phyloP scores from a whole-genome alignment of 176 grass and related monocot genomes.

The Stipa capillata region DNA sequence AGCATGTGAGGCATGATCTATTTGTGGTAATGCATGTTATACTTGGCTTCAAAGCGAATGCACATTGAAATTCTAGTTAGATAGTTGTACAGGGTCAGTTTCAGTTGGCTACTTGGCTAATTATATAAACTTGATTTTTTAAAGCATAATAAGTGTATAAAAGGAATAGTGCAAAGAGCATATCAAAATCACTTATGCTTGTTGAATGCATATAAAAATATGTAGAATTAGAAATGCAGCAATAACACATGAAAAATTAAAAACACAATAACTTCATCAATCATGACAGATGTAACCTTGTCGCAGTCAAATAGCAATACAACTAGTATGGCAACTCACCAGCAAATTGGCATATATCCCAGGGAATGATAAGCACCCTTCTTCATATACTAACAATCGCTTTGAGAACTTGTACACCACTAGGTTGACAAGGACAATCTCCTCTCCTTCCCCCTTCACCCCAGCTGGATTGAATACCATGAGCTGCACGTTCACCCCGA shows the following conservation, averaged over 20 bases:
- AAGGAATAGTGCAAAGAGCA: background rate
- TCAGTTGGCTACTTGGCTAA: background rate
- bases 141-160: background rate
- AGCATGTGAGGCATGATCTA: background rate
- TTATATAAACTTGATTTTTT: background rate
- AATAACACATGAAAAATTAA: background rate
- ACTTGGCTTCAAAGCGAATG: background rate
- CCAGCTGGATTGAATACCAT: slow-evolving; percentile 96
- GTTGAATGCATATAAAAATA: background rate
- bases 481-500: slow-evolving; percentile 90
- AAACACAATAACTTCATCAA: background rate
- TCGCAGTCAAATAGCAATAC: background rate
- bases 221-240: background rate
- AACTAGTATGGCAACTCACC: slow-evolving; percentile 50
- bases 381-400: slow-evolving; percentile 50
- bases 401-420: slow-evolving; percentile 71
- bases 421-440: slow-evolving; percentile 91
- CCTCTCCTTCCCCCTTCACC: slow-evolving; percentile 74
- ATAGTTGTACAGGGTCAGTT: background rate
- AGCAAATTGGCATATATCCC: slow-evolving; percentile 84
- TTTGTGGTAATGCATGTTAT: background rate
- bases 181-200: background rate
- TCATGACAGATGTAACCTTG: background rate
- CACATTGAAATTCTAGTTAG: background rate
- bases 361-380: slow-evolving; percentile 97